These are phyloP conservation scores for Auricularia cornea DNA, from an alignment of 768 basidiomycete species.

Conservation along the genomic window DNA sequence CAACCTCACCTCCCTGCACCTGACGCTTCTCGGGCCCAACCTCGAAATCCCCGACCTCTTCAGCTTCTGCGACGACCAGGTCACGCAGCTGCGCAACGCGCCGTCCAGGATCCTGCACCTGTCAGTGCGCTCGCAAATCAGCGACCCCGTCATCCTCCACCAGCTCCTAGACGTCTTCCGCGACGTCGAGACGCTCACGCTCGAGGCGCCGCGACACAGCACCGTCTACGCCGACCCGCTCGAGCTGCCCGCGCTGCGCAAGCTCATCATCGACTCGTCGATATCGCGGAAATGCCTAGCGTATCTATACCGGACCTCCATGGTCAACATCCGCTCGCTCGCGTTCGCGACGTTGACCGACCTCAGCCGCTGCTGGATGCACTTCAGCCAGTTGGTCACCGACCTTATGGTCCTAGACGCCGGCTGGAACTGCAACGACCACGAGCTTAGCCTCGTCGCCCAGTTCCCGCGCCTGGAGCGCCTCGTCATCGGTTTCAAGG, in stretches of 20 bases:
- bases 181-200: background rate
- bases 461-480: slow-evolving; percentile 27
- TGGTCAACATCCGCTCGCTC: slow-evolving; percentile 28
- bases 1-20: background rate
- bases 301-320: slow-evolving; percentile 61
- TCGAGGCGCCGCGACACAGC: background rate
- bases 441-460: slow-evolving; percentile 8
- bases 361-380: slow-evolving; percentile 15
- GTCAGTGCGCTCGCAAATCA: background rate
- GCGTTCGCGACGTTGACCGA: slow-evolving; percentile 8
- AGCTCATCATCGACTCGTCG: background rate
- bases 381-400: slow-evolving; percentile 5
- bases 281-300: slow-evolving; percentile 21
- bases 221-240: background rate
- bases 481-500: slow-evolving; percentile 31
- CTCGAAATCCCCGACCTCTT: slow-evolving; percentile 1
- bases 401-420: slow-evolving; percentile 7
- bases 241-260: slow-evolving; percentile 2
- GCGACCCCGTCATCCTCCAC: background rate
- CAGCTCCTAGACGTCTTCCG: background rate
- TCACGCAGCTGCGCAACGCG: background rate
- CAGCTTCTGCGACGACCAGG: background rate
- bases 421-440: background rate
- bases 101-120: background rate
- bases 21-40: background rate